Conservation (phyloP, 805 yeast genomes). For the Schizosaccharomyces octosporus region DNA sequence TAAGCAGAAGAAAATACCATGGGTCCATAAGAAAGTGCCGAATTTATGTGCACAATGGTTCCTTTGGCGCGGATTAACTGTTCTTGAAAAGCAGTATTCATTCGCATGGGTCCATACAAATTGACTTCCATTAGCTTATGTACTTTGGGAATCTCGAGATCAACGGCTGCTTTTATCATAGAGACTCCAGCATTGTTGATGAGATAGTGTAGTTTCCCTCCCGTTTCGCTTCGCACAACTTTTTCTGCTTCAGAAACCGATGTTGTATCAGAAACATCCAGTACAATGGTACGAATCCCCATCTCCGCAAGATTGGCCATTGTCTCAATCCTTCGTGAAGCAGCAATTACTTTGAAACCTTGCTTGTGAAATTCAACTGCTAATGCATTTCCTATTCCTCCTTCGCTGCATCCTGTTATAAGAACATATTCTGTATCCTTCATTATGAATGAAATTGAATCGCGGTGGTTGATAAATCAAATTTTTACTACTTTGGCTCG, state of each 20-base stretch:
- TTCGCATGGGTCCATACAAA: neutral
- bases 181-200: constrained; percentile 3
- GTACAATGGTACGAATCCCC: neutral
- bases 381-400: constrained; percentile 2
- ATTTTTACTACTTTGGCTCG: neutral
- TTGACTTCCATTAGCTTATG: neutral
- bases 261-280: neutral
- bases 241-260: neutral
- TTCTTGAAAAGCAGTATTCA: neutral
- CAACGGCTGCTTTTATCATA: neutral
- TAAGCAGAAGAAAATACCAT: constrained; percentile 1
- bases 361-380: neutral
- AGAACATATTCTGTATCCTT: neutral
- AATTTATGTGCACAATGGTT: constrained; percentile 1
- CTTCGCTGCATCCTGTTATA: neutral
- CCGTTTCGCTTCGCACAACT: neutral
- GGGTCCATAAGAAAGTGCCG: neutral
- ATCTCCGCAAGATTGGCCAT: neutral
- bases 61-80: constrained; percentile 2
- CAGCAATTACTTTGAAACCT: neutral
- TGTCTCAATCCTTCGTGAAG: neutral
- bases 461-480: neutral
- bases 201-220: constrained; percentile 1
- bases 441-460: neutral
- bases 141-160: neutral